phyloP scores from a whole-genome alignment of 768 basidiomycete genomes.

The Tulasnella sp. region DNA sequence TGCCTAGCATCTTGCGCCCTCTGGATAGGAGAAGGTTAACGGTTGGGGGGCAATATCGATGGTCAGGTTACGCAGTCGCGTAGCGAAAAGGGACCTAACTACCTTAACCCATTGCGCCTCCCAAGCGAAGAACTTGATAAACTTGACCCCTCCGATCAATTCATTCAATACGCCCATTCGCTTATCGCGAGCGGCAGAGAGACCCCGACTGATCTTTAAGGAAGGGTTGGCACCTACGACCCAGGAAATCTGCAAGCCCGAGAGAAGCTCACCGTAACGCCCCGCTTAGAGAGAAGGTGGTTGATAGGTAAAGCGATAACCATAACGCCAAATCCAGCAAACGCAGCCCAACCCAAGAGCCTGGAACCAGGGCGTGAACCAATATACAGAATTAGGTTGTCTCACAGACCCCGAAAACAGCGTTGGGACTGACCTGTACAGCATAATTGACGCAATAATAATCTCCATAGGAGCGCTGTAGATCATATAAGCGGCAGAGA shows the following conservation, averaged over 20 bases:
- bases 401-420: slow-evolving; percentile 33
- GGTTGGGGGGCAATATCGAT: neutral
- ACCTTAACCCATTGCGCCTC: slow-evolving; percentile 26
- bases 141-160: slow-evolving; percentile 36
- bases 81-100: neutral
- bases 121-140: slow-evolving; percentile 31
- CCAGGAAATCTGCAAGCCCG: neutral
- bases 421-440: slow-evolving; percentile 51
- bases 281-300: slow-evolving; percentile 46
- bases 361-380: slow-evolving; percentile 31
- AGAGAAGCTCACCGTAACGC: slow-evolving; percentile 24
- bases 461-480: slow-evolving; percentile 67
- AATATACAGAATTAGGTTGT: neutral
- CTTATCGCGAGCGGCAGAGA: slow-evolving; percentile 52
- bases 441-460: slow-evolving; percentile 53
- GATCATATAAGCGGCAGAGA: slow-evolving; percentile 48
- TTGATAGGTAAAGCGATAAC: slow-evolving; percentile 60
- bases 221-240: neutral
- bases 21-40: slow-evolving; percentile 9
- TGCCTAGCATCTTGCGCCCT: slow-evolving; percentile 25
- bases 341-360: slow-evolving; percentile 55
- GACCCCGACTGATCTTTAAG: slow-evolving; percentile 31
- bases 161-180: slow-evolving; percentile 70
- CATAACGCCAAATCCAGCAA: slow-evolving; percentile 58
- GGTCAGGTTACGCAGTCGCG: neutral